Evolutionary conservation across 306 rosid genomes (phyloP).

Genomic region (Gillenia trifoliata): DNA sequence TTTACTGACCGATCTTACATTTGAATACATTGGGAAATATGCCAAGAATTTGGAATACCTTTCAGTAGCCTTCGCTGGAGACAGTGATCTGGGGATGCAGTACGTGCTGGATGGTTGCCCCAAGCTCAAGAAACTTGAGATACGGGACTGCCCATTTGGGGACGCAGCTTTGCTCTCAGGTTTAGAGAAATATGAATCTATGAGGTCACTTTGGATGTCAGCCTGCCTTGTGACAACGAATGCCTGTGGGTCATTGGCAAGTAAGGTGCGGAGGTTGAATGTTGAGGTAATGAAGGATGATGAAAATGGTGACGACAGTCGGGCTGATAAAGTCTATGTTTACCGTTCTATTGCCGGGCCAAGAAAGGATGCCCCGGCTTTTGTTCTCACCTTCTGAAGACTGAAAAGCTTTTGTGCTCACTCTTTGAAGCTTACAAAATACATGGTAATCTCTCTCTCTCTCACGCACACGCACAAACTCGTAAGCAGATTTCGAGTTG

Average conservation of each 20-base stretch:
- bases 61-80: slow-evolving; percentile 80
- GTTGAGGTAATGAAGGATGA: slow-evolving; percentile 76
- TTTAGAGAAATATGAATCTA: slow-evolving; percentile 56
- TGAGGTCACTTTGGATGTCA: slow-evolving; percentile 93
- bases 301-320: slow-evolving; percentile 32
- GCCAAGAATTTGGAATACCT: slow-evolving; percentile 79
- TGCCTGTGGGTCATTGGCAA: slow-evolving; percentile 49
- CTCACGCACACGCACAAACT: background rate
- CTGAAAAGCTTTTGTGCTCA: background rate
- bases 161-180: slow-evolving; percentile 65
- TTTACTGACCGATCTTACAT: slow-evolving; percentile 59
- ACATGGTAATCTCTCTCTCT: slow-evolving; percentile 34
- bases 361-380: slow-evolving; percentile 76
- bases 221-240: slow-evolving; percentile 64
- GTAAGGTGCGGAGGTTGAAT: slow-evolving; percentile 70
- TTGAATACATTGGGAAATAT: slow-evolving; percentile 69
- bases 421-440: slow-evolving; percentile 6
- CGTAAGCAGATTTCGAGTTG: background rate
- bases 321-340: slow-evolving; percentile 59
- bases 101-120: slow-evolving; percentile 73
- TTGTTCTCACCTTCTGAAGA: slow-evolving; percentile 61
- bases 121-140: slow-evolving; percentile 75
- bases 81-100: slow-evolving; percentile 72
- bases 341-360: slow-evolving; percentile 84
- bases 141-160: slow-evolving; percentile 83